Conservation (phyloP, 2,329 filamentous ascomycete genomes). For the Botrytis elliptica region DNA sequence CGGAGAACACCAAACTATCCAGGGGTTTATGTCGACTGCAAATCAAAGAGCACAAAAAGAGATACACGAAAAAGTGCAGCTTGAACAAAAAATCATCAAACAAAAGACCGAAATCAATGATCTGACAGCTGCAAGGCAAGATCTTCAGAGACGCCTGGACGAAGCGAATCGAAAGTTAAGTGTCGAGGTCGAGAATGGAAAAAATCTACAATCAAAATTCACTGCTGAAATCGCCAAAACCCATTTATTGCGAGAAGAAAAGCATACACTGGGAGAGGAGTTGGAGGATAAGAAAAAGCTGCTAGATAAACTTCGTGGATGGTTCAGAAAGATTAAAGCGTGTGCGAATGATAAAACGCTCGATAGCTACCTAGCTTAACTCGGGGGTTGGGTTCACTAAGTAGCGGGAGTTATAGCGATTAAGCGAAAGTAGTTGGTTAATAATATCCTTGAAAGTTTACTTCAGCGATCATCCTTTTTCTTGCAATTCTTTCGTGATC, state of each 20-base stretch:
- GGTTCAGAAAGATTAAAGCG: neutral
- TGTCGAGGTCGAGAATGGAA: neutral
- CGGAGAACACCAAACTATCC: neutral
- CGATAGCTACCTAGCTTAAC: neutral
- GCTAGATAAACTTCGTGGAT: neutral
- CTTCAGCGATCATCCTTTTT: neutral
- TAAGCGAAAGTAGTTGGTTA: neutral
- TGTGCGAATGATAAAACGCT: neutral
- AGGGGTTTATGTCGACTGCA: neutral
- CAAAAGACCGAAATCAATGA: rapidly evolving
- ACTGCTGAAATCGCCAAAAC: neutral
- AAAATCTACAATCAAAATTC: neutral
- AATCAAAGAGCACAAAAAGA: neutral
- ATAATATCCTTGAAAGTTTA: neutral
- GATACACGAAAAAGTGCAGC: neutral
- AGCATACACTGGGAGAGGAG: neutral
- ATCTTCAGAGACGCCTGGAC: neutral
- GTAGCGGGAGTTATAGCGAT: neutral
- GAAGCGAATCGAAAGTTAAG: neutral
- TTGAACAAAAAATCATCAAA: neutral
- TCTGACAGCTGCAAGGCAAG: neutral
- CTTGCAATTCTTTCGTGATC: neutral
- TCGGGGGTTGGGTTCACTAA: neutral
- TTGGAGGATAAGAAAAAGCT: neutral
- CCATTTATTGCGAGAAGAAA: neutral